phyloP scores from a whole-genome alignment of 805 yeast species.

The Pichia occidentalis region DNA sequence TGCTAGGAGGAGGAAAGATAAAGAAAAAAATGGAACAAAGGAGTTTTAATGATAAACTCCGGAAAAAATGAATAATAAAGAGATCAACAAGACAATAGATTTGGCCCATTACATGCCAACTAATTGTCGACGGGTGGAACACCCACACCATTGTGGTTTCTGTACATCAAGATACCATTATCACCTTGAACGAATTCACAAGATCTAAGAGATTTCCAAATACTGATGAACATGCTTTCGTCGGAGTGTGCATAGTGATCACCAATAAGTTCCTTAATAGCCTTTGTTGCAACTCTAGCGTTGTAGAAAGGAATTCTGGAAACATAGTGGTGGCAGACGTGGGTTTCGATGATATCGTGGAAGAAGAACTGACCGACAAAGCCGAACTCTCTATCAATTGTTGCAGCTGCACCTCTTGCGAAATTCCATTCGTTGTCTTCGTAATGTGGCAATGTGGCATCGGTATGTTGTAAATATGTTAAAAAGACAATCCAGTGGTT shows the following conservation, averaged over 20 bases:
- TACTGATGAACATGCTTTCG: slow-evolving; percentile 50
- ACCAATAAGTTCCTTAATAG: slow-evolving; percentile 47
- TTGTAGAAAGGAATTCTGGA: slow-evolving; percentile 52
- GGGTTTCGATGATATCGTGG: slow-evolving; percentile 55
- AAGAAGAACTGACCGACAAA: slow-evolving; percentile 50
- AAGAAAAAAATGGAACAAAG: too few relatives aligned
- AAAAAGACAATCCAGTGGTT: slow-evolving; percentile 63
- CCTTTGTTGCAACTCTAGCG: slow-evolving; percentile 47
- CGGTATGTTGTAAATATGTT: slow-evolving; percentile 58
- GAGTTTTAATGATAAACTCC: too few relatives aligned
- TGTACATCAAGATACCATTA: slow-evolving; percentile 58
- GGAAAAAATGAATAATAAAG: too few relatives aligned
- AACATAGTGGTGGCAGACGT: slow-evolving; percentile 50
- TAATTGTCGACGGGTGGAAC: slow-evolving; percentile 24
- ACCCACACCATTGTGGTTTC: slow-evolving; percentile 48
- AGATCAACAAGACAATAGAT: too few relatives aligned
- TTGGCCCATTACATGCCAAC: too few relatives aligned
- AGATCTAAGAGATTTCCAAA: slow-evolving; percentile 53
- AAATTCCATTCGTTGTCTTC: slow-evolving; percentile 52
- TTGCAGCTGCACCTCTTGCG: slow-evolving; percentile 62
- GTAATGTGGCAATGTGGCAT: slow-evolving; percentile 54
- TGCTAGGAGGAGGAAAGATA: too few relatives aligned
- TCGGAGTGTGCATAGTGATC: slow-evolving; percentile 42
- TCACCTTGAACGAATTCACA: slow-evolving; percentile 72
- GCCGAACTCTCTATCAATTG: slow-evolving; percentile 57